Percentiles rank a stretch among this genome's conserved stretches.
Evolutionary conservation across 1,284 basidiomycete species (phyloP).

Genomic region (Puccinia horiana): DNA sequence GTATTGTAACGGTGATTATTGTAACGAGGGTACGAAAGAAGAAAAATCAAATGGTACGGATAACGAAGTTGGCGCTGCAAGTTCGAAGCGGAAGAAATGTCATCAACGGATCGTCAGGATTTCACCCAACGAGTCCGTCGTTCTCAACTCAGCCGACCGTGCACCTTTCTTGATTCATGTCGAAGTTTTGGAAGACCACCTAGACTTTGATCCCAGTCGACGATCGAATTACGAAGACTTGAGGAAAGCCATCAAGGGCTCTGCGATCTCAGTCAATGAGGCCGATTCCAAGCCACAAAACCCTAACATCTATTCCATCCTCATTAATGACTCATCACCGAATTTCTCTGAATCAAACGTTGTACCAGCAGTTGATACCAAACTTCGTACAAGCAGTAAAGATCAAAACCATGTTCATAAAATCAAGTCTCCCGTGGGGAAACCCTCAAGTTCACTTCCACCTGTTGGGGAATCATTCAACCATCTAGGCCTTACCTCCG

Average conservation of each 20-base stretch:
- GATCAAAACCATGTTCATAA: background rate
- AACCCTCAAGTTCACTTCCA: background rate
- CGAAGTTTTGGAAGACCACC: slow-evolving; percentile 85
- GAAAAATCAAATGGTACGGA: background rate
- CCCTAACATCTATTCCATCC: slow-evolving; percentile 16
- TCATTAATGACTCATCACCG: slow-evolving; percentile 8
- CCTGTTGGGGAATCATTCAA: slow-evolving; percentile 21
- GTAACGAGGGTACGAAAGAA: background rate
- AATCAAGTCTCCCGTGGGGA: background rate
- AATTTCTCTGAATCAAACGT: slow-evolving; percentile 23
- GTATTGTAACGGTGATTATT: slow-evolving; percentile 47
- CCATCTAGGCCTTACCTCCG: slow-evolving; percentile 14
- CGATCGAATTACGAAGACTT: slow-evolving; percentile 67
- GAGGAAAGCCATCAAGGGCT: slow-evolving; percentile 54
- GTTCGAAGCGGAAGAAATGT: slow-evolving; percentile 58
- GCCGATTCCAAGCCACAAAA: background rate
- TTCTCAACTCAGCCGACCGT: slow-evolving; percentile 94
- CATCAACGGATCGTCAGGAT: slow-evolving; percentile 97
- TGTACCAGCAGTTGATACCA: background rate
- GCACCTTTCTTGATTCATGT: slow-evolving; percentile 91
- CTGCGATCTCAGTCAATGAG: slow-evolving; percentile 53
- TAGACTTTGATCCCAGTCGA: slow-evolving; percentile 87
- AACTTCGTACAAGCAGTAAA: background rate
- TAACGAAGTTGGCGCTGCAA: slow-evolving; percentile 57
- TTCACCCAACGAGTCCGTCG: slow-evolving; percentile 94